These are phyloP conservation scores for Adansonia rubrostipa DNA, from an alignment of 441 rosid genomes.

Conservation along the genomic window DNA sequence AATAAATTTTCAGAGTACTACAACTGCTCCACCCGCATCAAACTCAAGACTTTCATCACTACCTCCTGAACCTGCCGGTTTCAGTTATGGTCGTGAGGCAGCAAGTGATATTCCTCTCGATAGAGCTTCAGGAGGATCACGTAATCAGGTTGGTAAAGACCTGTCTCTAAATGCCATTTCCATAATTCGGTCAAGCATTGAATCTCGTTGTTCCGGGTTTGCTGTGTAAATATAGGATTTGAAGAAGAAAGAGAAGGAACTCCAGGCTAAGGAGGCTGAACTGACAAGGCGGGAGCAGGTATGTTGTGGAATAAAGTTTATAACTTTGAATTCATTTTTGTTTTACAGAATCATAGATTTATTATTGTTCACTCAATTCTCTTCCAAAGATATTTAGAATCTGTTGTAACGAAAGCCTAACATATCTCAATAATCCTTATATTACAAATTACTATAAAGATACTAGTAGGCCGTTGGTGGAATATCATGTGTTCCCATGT, in stretches of 20 bases:
- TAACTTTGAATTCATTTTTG: conserved; percentile 13
- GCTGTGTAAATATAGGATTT: conserved; percentile 53
- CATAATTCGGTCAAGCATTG: conserved; percentile 12
- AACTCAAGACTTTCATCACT: conserved; percentile 83
- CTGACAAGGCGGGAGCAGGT: conserved; percentile 83
- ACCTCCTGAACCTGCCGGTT: conserved; percentile 88
- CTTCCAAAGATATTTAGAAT: conserved; percentile 11
- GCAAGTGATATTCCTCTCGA: conserved; percentile 87
- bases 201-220: conserved; percentile 28
- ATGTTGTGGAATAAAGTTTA: conserved; percentile 17
- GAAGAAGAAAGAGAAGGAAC: conserved; percentile 87
- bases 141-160: conserved; percentile 40
- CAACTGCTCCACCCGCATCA: conserved; percentile 62
- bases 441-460: background rate
- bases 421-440: background rate
- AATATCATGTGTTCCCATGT: background rate
- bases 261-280: conserved; percentile 88
- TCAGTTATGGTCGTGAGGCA: conserved; percentile 62
- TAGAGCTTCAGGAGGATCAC: conserved; percentile 46
- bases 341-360: conserved; percentile 13
- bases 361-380: background rate
- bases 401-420: background rate
- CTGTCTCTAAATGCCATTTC: conserved; percentile 13
- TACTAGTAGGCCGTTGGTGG: background rate
- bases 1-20: conserved; percentile 44